phyloP scores from a whole-genome alignment of 169 alveolate species.

The Cryptosporidium ubiquitum region DNA sequence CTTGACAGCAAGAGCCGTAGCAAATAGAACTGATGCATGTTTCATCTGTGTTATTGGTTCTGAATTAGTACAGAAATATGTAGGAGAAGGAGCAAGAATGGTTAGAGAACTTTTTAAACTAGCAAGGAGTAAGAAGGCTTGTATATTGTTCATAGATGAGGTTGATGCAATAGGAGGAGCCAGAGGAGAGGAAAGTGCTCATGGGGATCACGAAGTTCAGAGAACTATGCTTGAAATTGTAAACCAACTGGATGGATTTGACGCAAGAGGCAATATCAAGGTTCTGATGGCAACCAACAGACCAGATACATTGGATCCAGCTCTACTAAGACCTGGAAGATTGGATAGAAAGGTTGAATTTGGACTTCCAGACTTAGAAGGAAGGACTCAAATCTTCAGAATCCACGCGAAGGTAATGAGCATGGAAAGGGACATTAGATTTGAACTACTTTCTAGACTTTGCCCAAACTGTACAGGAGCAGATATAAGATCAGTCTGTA shows the following conservation, averaged over 20 bases:
- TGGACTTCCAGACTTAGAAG: slow-evolving; percentile 97
- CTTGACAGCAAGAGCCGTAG: slow-evolving; percentile 96
- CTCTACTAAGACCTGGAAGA: slow-evolving; percentile 98
- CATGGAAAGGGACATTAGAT: slow-evolving; percentile 94
- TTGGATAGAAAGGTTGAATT: slow-evolving; percentile 98
- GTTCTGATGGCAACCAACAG: slow-evolving; percentile 99
- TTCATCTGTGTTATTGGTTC: slow-evolving; percentile 96
- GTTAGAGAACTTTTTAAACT: slow-evolving; percentile 94
- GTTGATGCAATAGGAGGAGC: slow-evolving; percentile 97
- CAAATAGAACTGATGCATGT: slow-evolving; percentile 96
- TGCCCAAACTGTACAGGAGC: slow-evolving; percentile 99
- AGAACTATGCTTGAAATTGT: slow-evolving; percentile 99
- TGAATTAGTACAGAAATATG: slow-evolving; percentile 95
- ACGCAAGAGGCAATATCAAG: slow-evolving; percentile 96
- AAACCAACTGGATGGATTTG: slow-evolving; percentile 99
- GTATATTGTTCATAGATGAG: slow-evolving; percentile 96
- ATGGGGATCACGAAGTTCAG: slow-evolving; percentile 98
- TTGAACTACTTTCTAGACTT: slow-evolving; percentile 96
- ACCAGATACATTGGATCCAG: slow-evolving; percentile 98
- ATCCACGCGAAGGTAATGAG: slow-evolving; percentile 98
- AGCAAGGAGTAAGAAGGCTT: slow-evolving; percentile 93
- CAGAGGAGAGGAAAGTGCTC: slow-evolving; percentile 87
- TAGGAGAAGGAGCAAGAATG: slow-evolving; percentile 97
- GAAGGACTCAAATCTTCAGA: slow-evolving; percentile 95
- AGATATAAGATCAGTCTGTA: slow-evolving; percentile 97